Conservation (phyloP, 2,329 filamentous ascomycete genomes). For the Fusarium verticillioides region DNA sequence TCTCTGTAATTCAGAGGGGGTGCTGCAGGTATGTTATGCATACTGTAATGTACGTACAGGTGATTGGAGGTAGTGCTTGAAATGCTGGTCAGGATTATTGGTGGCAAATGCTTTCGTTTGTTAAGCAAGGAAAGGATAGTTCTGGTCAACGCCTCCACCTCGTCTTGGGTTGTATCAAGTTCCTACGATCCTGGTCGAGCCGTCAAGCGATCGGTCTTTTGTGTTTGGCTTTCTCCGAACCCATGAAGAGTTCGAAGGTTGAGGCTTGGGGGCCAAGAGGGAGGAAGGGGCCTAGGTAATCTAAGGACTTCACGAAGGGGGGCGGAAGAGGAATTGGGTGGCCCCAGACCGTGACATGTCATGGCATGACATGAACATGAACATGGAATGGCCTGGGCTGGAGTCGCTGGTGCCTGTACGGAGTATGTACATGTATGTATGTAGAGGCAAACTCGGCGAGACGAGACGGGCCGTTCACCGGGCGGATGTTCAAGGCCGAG, state of each 20-base stretch:
- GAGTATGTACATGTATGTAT: neutral
- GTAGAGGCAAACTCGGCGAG: conserved; percentile 1
- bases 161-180: conserved; percentile 22
- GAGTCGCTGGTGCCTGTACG: conserved; percentile 8
- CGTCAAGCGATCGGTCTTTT: conserved; percentile 1
- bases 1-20: conserved; percentile 29
- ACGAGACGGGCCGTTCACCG: conserved; percentile 23
- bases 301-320: conserved; percentile 30
- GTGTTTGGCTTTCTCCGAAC: conserved; percentile 1
- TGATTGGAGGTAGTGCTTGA: conserved; percentile 34
- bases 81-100: conserved; percentile 18
- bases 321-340: conserved; percentile 37
- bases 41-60: conserved; percentile 51
- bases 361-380: neutral
- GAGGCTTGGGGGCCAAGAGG: conserved; percentile 10
- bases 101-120: conserved; percentile 30
- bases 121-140: conserved; percentile 20
- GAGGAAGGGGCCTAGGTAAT: conserved; percentile 25
- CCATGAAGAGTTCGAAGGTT: neutral
- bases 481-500: conserved; percentile 17
- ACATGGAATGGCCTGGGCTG: neutral
- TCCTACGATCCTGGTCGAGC: conserved; percentile 26
- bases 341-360: neutral
- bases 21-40: conserved; percentile 53
- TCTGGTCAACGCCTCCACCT: conserved; percentile 31